A percentile compares a stretch with the other conserved stretches of the same genome.
Evolutionary conservation across 2,329 filamentous ascomycete genomes (phyloP).

Genomic region (Westerdykella aurantiaca): DNA sequence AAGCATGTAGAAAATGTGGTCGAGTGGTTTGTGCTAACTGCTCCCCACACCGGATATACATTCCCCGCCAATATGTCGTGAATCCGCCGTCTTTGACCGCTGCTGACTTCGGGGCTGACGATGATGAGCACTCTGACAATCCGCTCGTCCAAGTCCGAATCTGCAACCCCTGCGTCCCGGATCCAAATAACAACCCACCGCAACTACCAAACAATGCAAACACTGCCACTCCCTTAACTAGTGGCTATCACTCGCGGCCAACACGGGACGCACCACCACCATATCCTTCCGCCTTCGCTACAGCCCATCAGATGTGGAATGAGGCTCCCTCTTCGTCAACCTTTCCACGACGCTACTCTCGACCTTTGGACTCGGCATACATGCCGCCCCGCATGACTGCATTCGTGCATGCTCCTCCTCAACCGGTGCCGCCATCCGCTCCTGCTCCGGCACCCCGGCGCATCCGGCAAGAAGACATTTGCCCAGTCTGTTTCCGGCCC

Average conservation of each 20-base stretch:
- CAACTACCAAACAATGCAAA: conserved; percentile 38
- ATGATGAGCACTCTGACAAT: conserved; percentile 22
- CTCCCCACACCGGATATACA: conserved; percentile 91
- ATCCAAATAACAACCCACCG: conserved; percentile 58
- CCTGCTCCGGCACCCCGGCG: conserved; percentile 9
- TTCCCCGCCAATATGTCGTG: conserved; percentile 89
- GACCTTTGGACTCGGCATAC: conserved; percentile 13
- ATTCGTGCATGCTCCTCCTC: neutral
- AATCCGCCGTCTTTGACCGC: conserved; percentile 48
- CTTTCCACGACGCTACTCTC: neutral
- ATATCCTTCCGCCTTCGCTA: neutral
- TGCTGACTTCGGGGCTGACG: conserved; percentile 21
- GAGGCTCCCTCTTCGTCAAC: conserved; percentile 10
- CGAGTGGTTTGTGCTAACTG: conserved; percentile 84
- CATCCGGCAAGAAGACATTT: conserved; percentile 66
- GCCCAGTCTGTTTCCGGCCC: conserved; percentile 71
- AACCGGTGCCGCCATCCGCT: conserved; percentile 3
- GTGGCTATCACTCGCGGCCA: no score
- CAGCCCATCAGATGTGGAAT: neutral
- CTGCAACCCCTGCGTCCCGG: conserved; percentile 68
- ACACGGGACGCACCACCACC: neutral
- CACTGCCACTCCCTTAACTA: neutral
- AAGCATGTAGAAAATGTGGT: conserved; percentile 67
- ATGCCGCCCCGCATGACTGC: conserved; percentile 7
- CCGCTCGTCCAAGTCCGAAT: conserved; percentile 52